Conservation (phyloP, 805 yeast species). For the Candida verbasci region DNA sequence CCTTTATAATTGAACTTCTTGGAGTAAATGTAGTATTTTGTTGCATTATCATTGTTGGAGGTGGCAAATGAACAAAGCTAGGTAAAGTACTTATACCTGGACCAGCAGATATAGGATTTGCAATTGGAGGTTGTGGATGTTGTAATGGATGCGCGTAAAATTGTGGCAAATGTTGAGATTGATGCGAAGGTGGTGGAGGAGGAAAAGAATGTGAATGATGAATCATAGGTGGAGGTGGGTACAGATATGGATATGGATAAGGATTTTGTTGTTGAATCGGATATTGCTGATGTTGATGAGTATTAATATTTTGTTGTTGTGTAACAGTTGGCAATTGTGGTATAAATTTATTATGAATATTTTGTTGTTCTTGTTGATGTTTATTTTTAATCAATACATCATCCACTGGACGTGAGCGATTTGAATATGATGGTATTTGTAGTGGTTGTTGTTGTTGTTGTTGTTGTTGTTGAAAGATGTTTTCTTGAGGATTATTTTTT, state of each 20-base stretch:
- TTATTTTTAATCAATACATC: not conserved
- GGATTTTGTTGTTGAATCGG: slow-evolving; percentile 1
- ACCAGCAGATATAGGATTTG: slow-evolving; percentile 1
- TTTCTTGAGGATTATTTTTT: not conserved
- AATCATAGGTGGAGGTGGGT: too few relatives aligned
- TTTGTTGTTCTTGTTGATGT: too few relatives aligned
- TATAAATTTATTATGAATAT: not conserved
- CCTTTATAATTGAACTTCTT: not conserved
- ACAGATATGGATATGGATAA: not conserved
- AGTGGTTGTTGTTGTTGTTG: not conserved
- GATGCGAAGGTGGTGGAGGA: too few relatives aligned
- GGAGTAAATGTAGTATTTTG: not conserved
- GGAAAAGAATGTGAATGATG: too few relatives aligned
- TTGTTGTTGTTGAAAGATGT: not conserved
- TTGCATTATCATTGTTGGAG: not conserved
- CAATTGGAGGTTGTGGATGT: too few relatives aligned
- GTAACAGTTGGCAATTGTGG: not conserved
- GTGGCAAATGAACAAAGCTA: not conserved
- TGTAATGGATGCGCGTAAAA: too few relatives aligned
- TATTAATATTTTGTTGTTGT: not conserved
- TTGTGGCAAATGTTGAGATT: too few relatives aligned
- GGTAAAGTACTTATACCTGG: slow-evolving; percentile 1
- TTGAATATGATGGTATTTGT: not conserved
- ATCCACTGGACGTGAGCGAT: not conserved
- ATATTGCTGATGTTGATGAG: not conserved